Conservation (phyloP, 257 asterid species). For the Capsicum rhomboideum region DNA sequence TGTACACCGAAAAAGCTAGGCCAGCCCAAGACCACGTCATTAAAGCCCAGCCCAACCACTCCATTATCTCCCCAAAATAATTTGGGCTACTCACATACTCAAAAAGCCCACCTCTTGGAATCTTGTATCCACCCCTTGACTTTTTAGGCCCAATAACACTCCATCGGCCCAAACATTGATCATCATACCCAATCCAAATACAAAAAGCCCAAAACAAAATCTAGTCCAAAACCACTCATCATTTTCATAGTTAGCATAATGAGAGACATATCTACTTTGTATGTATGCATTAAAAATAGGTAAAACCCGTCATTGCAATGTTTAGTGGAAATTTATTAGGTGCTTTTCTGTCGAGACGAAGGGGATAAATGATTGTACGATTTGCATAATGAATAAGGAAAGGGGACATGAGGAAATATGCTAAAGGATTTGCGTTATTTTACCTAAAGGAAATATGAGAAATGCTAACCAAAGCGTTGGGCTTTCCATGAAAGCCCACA, state of each 20-base stretch:
- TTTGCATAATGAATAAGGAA: slow-evolving; percentile 54
- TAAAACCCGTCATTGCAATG: slow-evolving; percentile 31
- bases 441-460: slow-evolving; percentile 52
- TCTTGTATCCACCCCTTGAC: slow-evolving; percentile 49
- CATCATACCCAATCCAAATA: slow-evolving; percentile 37
- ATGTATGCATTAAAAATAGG: slow-evolving; percentile 38
- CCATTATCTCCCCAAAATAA: slow-evolving; percentile 73
- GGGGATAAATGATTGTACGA: slow-evolving; percentile 55
- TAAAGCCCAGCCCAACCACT: slow-evolving; percentile 83
- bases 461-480: slow-evolving; percentile 59
- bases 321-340: slow-evolving; percentile 21
- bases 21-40: slow-evolving; percentile 73
- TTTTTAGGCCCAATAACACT: slow-evolving; percentile 42
- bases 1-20: slow-evolving; percentile 43
- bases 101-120: slow-evolving; percentile 55
- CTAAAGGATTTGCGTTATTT: slow-evolving; percentile 23
- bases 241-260: slow-evolving; percentile 29
- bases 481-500: slow-evolving; percentile 69
- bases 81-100: slow-evolving; percentile 73
- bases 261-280: slow-evolving; percentile 50
- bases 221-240: slow-evolving; percentile 41
- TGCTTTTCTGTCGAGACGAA: slow-evolving; percentile 11
- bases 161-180: slow-evolving; percentile 54
- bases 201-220: slow-evolving; percentile 20
- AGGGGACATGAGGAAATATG: slow-evolving; percentile 35